phyloP scores from a whole-genome alignment of 768 basidiomycete species.

The Lyophyllum shimeji region DNA sequence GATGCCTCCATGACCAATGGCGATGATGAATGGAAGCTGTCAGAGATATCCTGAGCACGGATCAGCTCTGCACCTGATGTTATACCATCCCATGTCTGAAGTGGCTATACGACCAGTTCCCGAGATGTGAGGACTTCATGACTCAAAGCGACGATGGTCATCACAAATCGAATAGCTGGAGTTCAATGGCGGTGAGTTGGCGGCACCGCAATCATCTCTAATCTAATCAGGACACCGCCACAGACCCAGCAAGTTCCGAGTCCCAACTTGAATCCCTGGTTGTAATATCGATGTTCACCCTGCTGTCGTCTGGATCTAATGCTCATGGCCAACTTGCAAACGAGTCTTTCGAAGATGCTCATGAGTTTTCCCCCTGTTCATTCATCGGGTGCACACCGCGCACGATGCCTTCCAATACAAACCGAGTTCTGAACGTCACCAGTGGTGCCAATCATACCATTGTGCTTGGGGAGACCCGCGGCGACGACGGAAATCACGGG shows the following conservation, averaged over 20 bases:
- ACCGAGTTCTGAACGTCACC: constrained; percentile 49
- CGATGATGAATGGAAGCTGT: not conserved
- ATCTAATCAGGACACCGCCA: constrained; percentile 1
- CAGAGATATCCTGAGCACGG: not conserved
- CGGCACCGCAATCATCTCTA: not conserved
- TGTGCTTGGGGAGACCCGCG: constrained; percentile 47
- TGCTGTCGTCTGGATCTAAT: constrained; percentile 37
- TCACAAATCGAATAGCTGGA: too few species aligned
- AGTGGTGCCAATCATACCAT: constrained; percentile 83
- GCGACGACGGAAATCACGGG: constrained; percentile 11
- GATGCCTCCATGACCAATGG: constrained; percentile 3
- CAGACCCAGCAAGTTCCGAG: not conserved
- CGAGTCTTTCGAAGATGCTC: constrained; percentile 43
- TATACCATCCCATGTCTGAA: not conserved
- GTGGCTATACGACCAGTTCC: not conserved
- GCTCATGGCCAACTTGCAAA: constrained; percentile 53
- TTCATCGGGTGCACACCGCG: constrained; percentile 31
- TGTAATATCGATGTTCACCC: constrained; percentile 8
- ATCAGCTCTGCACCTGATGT: not conserved
- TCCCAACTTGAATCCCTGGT: too few species aligned
- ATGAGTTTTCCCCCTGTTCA: constrained; percentile 38
- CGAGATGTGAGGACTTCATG: not conserved
- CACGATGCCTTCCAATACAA: constrained; percentile 28
- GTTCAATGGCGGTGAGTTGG: not conserved
- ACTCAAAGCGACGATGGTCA: not conserved